Conservation (phyloP, 2,329 filamentous ascomycete species). For the Fusarium fujikuroi region DNA sequence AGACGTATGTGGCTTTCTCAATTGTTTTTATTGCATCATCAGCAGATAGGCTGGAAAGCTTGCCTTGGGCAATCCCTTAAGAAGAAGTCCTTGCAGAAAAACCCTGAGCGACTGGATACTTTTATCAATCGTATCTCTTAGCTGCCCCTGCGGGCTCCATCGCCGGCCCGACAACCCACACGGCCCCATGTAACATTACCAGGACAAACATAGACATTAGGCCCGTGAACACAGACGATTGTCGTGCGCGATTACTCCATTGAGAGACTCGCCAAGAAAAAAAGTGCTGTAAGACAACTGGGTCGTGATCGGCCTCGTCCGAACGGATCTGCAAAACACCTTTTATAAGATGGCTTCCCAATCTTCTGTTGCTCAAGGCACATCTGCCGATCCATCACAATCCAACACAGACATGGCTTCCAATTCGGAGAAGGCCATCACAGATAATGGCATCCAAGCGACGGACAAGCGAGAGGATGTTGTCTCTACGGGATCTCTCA, state of each 20-base stretch:
- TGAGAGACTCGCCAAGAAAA: not conserved
- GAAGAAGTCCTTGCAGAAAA: not conserved
- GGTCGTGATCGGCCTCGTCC: not conserved
- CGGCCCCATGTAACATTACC: not conserved
- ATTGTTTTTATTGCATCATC: not conserved
- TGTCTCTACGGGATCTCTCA: not conserved
- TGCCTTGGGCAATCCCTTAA: too few species aligned
- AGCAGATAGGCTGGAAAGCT: too few species aligned
- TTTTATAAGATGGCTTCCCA: not conserved
- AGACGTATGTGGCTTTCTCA: not conserved
- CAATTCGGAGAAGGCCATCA: not conserved
- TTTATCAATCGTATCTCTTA: not conserved
- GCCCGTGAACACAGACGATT: not conserved
- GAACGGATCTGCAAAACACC: not conserved
- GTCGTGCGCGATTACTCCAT: not conserved
- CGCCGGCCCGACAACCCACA: not conserved
- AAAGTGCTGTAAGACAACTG: not conserved
- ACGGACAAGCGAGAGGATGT: not conserved
- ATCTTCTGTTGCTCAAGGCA: too few species aligned
- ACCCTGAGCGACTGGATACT: not conserved
- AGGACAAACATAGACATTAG: not conserved
- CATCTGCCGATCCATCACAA: not conserved
- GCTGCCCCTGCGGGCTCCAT: not conserved
- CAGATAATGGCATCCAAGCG: not conserved
- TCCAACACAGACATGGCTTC: conserved; percentile 1